phyloP scores from a whole-genome alignment of 1,284 basidiomycete genomes.

The Trichosporon faecale region DNA sequence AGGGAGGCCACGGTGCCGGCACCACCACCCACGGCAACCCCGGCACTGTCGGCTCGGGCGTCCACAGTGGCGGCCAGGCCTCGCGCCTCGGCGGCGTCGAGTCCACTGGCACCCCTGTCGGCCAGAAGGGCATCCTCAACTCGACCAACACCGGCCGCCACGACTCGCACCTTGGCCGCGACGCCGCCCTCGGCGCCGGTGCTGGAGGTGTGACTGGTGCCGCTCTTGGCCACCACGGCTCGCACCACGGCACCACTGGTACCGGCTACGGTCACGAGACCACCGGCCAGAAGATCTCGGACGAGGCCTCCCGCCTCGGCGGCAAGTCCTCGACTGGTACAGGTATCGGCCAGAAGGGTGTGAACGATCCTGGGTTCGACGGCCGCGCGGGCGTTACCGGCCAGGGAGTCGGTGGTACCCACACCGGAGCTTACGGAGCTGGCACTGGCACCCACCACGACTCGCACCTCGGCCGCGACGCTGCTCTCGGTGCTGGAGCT shows the following conservation, averaged over 20 bases:
- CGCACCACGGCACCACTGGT: background rate
- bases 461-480: background rate
- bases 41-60: too few species aligned
- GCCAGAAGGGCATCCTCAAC: background rate
- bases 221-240: background rate
- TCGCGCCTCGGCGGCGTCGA: background rate
- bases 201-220: background rate
- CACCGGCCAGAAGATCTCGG: background rate
- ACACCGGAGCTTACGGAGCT: background rate
- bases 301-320: background rate
- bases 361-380: slow-evolving; percentile 3
- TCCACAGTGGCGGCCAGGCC: background rate
- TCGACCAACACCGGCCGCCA: background rate
- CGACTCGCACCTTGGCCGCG: background rate
- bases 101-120: background rate
- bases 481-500: background rate
- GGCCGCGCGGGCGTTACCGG: background rate
- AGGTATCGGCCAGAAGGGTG: background rate
- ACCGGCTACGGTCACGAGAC: slow-evolving; percentile 3
- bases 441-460: background rate
- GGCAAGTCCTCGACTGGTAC: background rate
- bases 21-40: background rate
- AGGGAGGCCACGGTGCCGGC: background rate
- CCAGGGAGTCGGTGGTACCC: background rate
- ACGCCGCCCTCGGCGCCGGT: background rate